phyloP scores from a whole-genome alignment of 139 green algal genomes.

The Eudorina sp. region DNA sequence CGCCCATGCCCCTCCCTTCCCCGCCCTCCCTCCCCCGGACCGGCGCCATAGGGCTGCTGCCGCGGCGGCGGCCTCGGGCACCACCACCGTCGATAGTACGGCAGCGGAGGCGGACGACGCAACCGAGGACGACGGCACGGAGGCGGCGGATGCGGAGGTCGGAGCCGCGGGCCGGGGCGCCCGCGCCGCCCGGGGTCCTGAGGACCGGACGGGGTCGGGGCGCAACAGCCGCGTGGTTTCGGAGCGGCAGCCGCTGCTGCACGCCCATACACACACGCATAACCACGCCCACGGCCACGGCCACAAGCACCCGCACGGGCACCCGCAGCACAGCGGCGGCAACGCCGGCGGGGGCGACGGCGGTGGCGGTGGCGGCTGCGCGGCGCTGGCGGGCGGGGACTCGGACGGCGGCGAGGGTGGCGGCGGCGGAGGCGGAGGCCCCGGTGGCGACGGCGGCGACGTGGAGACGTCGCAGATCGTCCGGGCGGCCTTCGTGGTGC shows the following conservation, averaged over 20 bases:
- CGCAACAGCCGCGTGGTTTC: background rate
- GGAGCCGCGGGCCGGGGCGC: background rate
- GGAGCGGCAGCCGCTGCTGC: conserved; percentile 18
- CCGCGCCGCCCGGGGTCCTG: background rate
- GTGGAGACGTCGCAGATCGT: conserved; percentile 5
- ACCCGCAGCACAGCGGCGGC: background rate
- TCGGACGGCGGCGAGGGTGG: background rate
- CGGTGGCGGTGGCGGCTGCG: background rate
- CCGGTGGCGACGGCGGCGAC: background rate
- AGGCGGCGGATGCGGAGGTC: background rate
- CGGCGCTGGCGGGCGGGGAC: background rate
- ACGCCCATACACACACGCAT: background rate
- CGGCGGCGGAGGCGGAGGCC: no score
- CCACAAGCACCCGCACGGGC: no score
- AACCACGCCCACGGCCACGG: no score
- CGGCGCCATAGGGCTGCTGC: no score
- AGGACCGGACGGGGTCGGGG: background rate
- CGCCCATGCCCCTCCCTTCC: no score
- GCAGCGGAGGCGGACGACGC: background rate
- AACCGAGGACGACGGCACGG: background rate
- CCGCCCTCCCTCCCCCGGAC: no score
- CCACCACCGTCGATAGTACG: background rate
- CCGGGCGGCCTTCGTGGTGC: conserved; percentile 14
- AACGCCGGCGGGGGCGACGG: background rate
- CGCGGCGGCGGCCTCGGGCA: background rate